Base-by-base conservation (phyloP, 2,329 filamentous ascomycete genomes). In the Aspergillus luchuensis region DNA sequence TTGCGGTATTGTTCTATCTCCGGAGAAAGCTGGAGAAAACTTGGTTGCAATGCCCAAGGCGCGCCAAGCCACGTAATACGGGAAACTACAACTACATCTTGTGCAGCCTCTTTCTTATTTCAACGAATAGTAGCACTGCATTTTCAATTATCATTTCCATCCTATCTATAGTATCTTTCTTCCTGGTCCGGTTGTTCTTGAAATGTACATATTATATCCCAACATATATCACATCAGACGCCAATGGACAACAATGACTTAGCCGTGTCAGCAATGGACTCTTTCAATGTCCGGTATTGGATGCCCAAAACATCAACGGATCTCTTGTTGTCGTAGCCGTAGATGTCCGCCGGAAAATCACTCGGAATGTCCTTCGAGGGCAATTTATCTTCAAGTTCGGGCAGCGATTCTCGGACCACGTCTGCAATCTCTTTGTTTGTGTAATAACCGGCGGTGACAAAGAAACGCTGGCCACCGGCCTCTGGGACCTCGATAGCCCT, bases 401-500 rank as follows among this genome's bases (percentile, higher is more conserved):
- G 79, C 60, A 78, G 78, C 11, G 73, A 71, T 53, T 81, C 74
- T 8, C 75, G 72, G 52, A 80, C 74, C 17, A 75, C 72, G 36
- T 80, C 75, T 4, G 72, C 78, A 45, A 81, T 66, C 1, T 77
- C 72, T 62, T 76, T 77, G 64, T 81, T 81, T 25, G 73, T 71
- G 59, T 76, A 78, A 53, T 72, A 72, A 36, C 79, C 79, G 43
- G 73, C 75, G 2, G 73, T 73, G 41, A 79, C 66, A 59, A 82
- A 81, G 66, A 81, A 82, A 39, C 80, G 70, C 65, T 82, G 74
- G 6, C 75, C 76, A 8, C 76, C 78, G 28, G 80, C 80, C 55
- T 80, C 78, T 8, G 76, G 62, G 4, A 79, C 72, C 60, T 82
- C 80, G 23, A 81, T 78, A 15, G 80, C 79, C 63, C 74, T 72